Evolutionary conservation across 2,329 filamentous ascomycete genomes (phyloP).

Genomic region (Paecilomyces variotii): DNA sequence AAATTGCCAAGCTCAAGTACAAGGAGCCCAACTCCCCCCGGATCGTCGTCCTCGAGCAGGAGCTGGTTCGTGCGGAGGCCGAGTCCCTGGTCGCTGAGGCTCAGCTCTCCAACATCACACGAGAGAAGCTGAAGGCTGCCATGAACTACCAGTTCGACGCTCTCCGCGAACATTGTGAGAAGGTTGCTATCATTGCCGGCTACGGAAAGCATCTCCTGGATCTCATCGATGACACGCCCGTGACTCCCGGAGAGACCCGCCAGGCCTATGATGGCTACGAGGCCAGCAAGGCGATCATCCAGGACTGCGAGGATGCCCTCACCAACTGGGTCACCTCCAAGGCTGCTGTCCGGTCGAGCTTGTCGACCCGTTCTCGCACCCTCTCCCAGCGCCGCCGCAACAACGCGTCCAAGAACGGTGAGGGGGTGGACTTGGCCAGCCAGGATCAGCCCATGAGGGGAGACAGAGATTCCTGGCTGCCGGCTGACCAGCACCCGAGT

Average conservation of each 20-base stretch:
- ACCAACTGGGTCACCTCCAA: conserved; percentile 95
- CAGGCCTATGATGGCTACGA: conserved; percentile 97
- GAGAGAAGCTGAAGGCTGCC: conserved; percentile 97
- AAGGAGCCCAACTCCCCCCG: conserved; percentile 98
- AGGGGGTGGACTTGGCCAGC: conserved; percentile 71
- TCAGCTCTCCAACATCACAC: conserved; percentile 97
- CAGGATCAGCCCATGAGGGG: conserved; percentile 75
- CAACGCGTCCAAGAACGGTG: conserved; percentile 58
- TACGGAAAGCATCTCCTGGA: conserved; percentile 98
- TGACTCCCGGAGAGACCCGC: conserved; percentile 93
- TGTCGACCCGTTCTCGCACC: conserved; percentile 79
- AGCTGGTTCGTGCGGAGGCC: conserved; percentile 94
- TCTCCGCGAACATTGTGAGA: conserved; percentile 93
- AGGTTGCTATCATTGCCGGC: conserved; percentile 93
- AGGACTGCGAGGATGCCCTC: conserved; percentile 94
- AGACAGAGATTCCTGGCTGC: conserved; percentile 74
- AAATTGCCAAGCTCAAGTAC: conserved; percentile 98
- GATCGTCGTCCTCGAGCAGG: conserved; percentile 96
- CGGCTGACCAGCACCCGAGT: conserved; percentile 52
- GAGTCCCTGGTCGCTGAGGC: conserved; percentile 98
- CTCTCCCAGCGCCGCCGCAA: conserved; percentile 77
- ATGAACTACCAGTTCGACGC: conserved; percentile 98
- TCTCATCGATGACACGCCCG: conserved; percentile 90
- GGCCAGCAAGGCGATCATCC: conserved; percentile 95
- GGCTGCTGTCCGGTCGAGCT: conserved; percentile 76